Evolutionary conservation across 1,284 basidiomycete genomes (phyloP).

Genomic region (Moniliophthora roreri): DNA sequence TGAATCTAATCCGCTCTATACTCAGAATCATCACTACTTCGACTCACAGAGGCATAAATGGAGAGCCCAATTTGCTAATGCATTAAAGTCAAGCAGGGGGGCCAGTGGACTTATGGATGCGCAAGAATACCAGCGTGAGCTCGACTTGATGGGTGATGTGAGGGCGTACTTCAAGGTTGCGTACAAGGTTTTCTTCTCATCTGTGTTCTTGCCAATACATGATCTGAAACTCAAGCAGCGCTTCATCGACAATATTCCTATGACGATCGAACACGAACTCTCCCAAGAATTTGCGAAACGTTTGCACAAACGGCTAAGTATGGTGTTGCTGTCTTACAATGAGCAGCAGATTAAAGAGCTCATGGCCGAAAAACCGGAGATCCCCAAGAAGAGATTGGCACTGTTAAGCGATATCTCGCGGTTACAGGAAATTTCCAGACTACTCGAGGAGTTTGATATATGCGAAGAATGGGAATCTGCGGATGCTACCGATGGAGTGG

Average conservation of each 20-base stretch:
- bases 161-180: constrained; percentile 46
- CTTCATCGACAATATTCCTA: constrained; percentile 52
- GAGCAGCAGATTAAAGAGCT: constrained; percentile 12
- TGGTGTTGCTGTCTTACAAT: constrained; percentile 29
- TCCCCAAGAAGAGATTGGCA: constrained; percentile 1
- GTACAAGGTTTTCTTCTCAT: constrained; percentile 9
- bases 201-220: neutral
- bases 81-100: neutral
- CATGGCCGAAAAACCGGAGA: constrained; percentile 12
- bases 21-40: constrained; percentile 11
- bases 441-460: too few relatives aligned
- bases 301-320: constrained; percentile 41
- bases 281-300: constrained; percentile 37
- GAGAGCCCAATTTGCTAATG: neutral
- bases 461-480: too few relatives aligned
- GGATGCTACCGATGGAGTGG: too few relatives aligned
- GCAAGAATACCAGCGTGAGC: constrained; percentile 33
- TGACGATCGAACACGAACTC: constrained; percentile 50
- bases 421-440: constrained; percentile 11
- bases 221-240: constrained; percentile 35
- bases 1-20: constrained; percentile 13
- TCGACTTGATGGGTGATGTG: constrained; percentile 49
- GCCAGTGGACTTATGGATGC: neutral
- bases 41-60: constrained; percentile 6
- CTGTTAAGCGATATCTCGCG: constrained; percentile 9